Conservation (phyloP, 2,329 filamentous ascomycete species). For the Onygenales sp. region DNA sequence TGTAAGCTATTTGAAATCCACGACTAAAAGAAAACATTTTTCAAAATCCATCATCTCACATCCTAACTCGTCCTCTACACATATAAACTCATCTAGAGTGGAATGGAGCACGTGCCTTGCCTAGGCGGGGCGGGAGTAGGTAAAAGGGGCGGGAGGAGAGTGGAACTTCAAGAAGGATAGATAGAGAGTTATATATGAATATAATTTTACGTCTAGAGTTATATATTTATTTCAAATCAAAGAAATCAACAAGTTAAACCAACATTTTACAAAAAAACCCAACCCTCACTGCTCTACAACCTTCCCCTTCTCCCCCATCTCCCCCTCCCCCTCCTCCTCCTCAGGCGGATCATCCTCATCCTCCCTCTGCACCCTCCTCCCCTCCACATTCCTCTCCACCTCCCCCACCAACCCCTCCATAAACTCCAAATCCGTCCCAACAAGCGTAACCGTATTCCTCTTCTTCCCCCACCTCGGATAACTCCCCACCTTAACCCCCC, state of each 20-base stretch:
- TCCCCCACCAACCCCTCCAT: conserved; percentile 71
- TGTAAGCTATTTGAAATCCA: too few species aligned
- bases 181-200: background rate
- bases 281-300: background rate
- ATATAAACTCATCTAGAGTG: too few species aligned
- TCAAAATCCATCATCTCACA: too few species aligned
- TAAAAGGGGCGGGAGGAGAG: background rate
- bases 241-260: background rate
- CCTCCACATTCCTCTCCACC: conserved; percentile 67
- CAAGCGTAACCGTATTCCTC: conserved; percentile 81
- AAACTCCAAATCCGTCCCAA: conserved; percentile 63
- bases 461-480: conserved; percentile 89
- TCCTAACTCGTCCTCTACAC: too few species aligned
- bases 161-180: background rate
- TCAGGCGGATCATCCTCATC: conserved; percentile 54
- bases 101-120: too few species aligned
- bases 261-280: background rate
- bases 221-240: background rate
- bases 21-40: too few species aligned
- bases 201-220: background rate
- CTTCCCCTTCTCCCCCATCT: background rate
- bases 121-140: too few species aligned
- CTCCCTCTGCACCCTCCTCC: conserved; percentile 59
- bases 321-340: background rate
- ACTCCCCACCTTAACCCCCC: conserved; percentile 85